A percentile compares a stretch with the other conserved stretches of the same genome.
Evolutionary conservation across 225 moss, liverwort and hornwort genomes (phyloP).

Genomic region (Pleurozium schreberi): DNA sequence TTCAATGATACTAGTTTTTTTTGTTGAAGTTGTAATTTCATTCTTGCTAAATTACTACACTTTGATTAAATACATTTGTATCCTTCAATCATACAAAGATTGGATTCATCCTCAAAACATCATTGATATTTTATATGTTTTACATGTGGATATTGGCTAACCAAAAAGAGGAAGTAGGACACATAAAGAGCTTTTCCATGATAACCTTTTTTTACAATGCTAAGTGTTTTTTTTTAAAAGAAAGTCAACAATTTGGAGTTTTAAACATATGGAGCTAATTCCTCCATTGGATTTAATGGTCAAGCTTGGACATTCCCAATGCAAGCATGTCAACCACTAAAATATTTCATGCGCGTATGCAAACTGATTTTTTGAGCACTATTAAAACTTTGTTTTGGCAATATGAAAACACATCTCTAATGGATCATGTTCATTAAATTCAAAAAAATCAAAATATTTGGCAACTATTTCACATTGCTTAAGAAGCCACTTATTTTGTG

Average conservation of each 20-base stretch:
- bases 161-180: not conserved
- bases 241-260: not conserved
- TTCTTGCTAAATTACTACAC: not conserved
- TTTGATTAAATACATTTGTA: not conserved
- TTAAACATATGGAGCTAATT: not conserved
- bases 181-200: not conserved
- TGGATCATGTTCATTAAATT: not conserved
- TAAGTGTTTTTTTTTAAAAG: not conserved
- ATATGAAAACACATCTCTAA: not conserved
- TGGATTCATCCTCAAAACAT: not conserved
- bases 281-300: not conserved
- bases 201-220: not conserved
- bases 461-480: too few relatives aligned
- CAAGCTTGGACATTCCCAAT: accelerated
- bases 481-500: too few relatives aligned
- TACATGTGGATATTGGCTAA: not conserved
- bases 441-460: too few relatives aligned
- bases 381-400: too few relatives aligned
- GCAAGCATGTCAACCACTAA: not conserved
- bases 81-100: not conserved
- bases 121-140: not conserved
- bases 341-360: not conserved
- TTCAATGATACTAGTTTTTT: not conserved
- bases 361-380: not conserved
- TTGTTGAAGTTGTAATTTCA: not conserved